Base-by-base conservation (phyloP, 2,329 filamentous ascomycete genomes). In the Botrytis paeoniae region DNA sequence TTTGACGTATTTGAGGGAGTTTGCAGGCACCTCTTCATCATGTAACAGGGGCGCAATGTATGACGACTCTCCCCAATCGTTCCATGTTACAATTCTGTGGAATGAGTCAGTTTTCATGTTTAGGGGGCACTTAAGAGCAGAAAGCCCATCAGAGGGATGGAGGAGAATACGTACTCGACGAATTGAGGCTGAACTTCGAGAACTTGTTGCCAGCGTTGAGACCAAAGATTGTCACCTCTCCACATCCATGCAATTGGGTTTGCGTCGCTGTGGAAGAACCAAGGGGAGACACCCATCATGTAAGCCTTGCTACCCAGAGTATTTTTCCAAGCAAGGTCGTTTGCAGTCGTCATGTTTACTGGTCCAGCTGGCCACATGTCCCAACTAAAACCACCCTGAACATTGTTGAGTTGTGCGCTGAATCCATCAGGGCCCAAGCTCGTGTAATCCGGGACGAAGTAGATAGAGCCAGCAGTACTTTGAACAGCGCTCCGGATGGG, bases 191-290 rank as follows among this genome's bases (percentile, higher is more conserved):
- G 77, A 1, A 87, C 59, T 7, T 82, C 77, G n/a, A 86, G 74
- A 0, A 85, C 82, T 73, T 87, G 82, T 43, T 84, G 80, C 89
- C 89, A 91, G 14, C 89, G 85, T 71, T 88, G 82, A 74, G 84
- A 85, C 88, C 89, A 92, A 20, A 91, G 80, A 72, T 85, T 83
- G 75, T 91, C 89, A n/a, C 88, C 87, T 35, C 85, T 84, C 83
- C 87, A 91, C 9, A 90, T 82, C 88, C 89, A 91, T 78, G 89
- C 89, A 81, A 91, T 91, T 60, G 82, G 80, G 76, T 85, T 90
- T 10, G 82, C 82, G 0, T 87, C 85, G 73, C 89, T 86, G 66
- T 89, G 89, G 79, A 85, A 89, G 80, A 89, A 89, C 87, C 86
- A 89, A 0, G 87, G 87, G 0, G 85, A 85, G n/a, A 88, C 84